A percentile compares a stretch with the other conserved stretches of the same genome.
These are phyloP conservation scores for Fraxinus ornus DNA, from an alignment of 305 asterid species.

Conservation along the genomic window DNA sequence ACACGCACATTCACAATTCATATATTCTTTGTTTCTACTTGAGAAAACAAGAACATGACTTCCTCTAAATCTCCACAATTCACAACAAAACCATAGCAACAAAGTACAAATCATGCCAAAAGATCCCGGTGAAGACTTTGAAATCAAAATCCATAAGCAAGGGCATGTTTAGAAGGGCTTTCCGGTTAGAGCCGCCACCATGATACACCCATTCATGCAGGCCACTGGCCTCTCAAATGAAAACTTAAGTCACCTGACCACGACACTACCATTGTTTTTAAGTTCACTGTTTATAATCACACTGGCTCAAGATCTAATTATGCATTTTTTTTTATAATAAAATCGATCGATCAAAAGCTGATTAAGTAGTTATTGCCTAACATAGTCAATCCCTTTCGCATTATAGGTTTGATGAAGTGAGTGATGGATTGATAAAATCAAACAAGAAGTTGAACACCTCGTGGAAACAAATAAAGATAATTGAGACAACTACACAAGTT, in stretches of 20 bases:
- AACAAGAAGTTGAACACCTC: neutral
- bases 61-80: too few species aligned
- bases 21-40: neutral
- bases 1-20: neutral
- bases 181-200: slow-evolving; percentile 71
- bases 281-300: slow-evolving; percentile 22
- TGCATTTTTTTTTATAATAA: neutral
- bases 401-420: neutral
- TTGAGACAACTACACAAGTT: neutral
- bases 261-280: slow-evolving; percentile 45
- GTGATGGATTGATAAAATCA: neutral
- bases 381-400: neutral
- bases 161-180: slow-evolving; percentile 72
- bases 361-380: neutral
- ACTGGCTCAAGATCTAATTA: neutral
- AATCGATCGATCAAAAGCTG: neutral
- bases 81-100: slow-evolving; percentile 54
- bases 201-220: slow-evolving; percentile 80
- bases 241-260: slow-evolving; percentile 64
- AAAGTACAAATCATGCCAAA: slow-evolving; percentile 54
- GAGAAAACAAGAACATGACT: neutral
- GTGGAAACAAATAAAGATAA: neutral
- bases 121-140: slow-evolving; percentile 79
- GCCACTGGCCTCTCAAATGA: slow-evolving; percentile 83
- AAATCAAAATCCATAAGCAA: slow-evolving; percentile 79